Evolutionary conservation across 1,284 basidiomycete species (phyloP).

Genomic region (Abortiporus biennis): DNA sequence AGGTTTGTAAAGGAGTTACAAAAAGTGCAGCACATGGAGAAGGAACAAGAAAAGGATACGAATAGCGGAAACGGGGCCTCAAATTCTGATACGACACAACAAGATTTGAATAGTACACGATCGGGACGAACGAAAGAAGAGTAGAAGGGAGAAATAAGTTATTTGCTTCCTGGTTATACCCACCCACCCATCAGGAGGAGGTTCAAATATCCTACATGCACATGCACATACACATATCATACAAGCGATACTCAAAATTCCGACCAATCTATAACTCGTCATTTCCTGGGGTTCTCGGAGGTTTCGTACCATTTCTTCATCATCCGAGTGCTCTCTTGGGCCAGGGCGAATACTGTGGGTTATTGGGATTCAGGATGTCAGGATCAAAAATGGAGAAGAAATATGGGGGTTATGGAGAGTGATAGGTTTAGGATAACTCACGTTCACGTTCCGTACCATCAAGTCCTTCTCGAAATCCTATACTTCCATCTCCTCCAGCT

Average conservation of each 20-base stretch:
- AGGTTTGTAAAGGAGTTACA: constrained; percentile 36
- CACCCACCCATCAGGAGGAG: no score
- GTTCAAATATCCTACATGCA: no score
- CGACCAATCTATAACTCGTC: constrained; percentile 11
- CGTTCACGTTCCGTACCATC: constrained; percentile 84
- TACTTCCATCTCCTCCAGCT: constrained; percentile 53
- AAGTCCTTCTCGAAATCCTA: constrained; percentile 81
- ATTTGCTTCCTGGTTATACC: no score
- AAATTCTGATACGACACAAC: no score
- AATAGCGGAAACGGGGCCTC: no score
- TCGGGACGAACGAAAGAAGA: no score
- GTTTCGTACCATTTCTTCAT: constrained; percentile 84
- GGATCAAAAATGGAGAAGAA: no score
- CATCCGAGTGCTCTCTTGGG: constrained; percentile 72
- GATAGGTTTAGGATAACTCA: no score
- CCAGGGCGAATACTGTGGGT: constrained; percentile 79
- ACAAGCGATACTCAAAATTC: constrained; percentile 2
- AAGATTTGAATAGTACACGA: no score
- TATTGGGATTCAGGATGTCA: no score
- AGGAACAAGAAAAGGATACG: constrained; percentile 3
- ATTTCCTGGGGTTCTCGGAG: constrained; percentile 47
- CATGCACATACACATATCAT: not conserved
- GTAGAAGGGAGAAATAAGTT: no score
- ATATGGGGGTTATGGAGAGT: no score
- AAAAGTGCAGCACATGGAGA: constrained; percentile 12